Conservation (phyloP, 2,329 filamentous ascomycete species). For the Ceratocystis colombiana region DNA sequence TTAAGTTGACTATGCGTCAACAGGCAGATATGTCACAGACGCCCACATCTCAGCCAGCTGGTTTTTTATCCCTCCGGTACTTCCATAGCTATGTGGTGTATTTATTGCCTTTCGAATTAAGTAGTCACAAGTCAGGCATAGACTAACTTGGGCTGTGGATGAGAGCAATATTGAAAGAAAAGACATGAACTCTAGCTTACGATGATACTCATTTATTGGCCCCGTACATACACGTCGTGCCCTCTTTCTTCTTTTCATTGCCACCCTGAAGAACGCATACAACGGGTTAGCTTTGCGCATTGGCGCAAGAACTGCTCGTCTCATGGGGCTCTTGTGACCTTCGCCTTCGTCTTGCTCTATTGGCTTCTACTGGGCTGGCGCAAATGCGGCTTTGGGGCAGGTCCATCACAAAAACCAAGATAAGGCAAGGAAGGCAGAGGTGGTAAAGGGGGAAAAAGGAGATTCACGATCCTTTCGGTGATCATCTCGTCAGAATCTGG, state of each 20-base stretch:
- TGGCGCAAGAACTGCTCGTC: background rate
- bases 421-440: background rate
- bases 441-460: background rate
- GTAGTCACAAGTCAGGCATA: too few species aligned
- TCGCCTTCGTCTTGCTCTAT: too few species aligned
- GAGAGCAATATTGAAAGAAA: background rate
- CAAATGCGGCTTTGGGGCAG: background rate
- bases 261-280: background rate
- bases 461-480: too few species aligned
- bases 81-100: background rate
- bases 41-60: background rate
- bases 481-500: too few species aligned
- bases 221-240: too few species aligned
- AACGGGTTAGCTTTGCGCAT: background rate
- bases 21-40: background rate
- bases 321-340: too few species aligned
- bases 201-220: background rate
- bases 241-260: background rate
- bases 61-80: constrained; percentile 4
- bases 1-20: too few species aligned
- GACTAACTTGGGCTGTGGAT: background rate
- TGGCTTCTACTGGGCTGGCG: too few species aligned
- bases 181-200: background rate
- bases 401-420: background rate
- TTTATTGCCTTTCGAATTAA: background rate